Conservation (phyloP, 2,329 filamentous ascomycete species). For the Penicillium sp. region DNA sequence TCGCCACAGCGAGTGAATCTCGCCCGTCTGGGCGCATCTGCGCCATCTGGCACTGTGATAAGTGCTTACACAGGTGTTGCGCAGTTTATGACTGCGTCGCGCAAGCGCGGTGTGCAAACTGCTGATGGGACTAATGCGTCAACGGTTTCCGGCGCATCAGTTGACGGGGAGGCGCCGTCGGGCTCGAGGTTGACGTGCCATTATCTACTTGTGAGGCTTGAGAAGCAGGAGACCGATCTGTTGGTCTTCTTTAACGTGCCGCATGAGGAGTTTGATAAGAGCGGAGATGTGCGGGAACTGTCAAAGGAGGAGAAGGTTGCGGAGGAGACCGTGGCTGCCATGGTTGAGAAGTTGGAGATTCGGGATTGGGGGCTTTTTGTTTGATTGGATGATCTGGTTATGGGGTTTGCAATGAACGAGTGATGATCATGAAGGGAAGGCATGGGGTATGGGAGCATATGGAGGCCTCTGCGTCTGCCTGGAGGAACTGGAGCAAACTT, state of each 20-base stretch:
- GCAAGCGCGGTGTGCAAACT: conserved; percentile 12
- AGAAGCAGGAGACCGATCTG: conserved; percentile 73
- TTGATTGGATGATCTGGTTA: conserved; percentile 6
- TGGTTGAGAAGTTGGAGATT: conserved; percentile 73
- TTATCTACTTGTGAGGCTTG: conserved; percentile 73
- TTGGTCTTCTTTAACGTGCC: conserved; percentile 86
- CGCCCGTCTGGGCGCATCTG: conserved; percentile 44
- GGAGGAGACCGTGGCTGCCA: conserved; percentile 37
- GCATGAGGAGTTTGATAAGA: conserved; percentile 70
- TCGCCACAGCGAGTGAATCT: conserved; percentile 60
- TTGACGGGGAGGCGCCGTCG: conserved; percentile 18
- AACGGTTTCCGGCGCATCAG: conserved; percentile 9
- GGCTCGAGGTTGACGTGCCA: conserved; percentile 63
- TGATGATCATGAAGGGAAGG: neutral
- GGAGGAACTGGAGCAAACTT: neutral
- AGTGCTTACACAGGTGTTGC: conserved; percentile 31
- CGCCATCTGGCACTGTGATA: conserved; percentile 13
- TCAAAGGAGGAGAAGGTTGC: conserved; percentile 61
- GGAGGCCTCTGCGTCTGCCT: neutral
- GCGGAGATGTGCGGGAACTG: conserved; percentile 66
- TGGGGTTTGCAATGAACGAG: neutral
- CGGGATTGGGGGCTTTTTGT: conserved; percentile 77
- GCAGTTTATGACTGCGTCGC: conserved; percentile 23
- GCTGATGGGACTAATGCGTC: conserved; percentile 15
- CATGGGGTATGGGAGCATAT: neutral